A percentile compares a stretch with the other conserved stretches of the same genome.
Evolutionary conservation across 805 yeast species (phyloP).

Genomic region (Ogataea siamensis): DNA sequence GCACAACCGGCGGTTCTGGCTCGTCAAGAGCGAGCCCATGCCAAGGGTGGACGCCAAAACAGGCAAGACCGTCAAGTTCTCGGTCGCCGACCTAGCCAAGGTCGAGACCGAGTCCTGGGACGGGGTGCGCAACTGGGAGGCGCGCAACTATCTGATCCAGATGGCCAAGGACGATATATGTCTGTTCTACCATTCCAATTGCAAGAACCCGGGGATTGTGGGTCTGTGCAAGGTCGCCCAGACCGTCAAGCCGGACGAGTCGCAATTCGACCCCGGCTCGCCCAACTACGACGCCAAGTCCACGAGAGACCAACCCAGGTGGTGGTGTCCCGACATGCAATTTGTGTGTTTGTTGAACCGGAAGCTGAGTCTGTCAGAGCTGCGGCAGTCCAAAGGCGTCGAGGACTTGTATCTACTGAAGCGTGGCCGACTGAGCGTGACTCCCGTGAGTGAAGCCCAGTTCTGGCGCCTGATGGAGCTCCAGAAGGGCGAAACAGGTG

Average conservation of each 20-base stretch:
- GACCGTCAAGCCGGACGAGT: conserved; percentile 39
- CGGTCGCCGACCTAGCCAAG: conserved; percentile 41
- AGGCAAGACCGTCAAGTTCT: conserved; percentile 48
- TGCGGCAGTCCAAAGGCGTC: conserved; percentile 35
- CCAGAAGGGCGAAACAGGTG: conserved; percentile 28
- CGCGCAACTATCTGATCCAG: conserved; percentile 46
- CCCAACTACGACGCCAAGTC: conserved; percentile 50
- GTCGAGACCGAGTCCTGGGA: conserved; percentile 50
- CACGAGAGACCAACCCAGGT: conserved; percentile 40
- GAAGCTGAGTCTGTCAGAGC: conserved; percentile 40
- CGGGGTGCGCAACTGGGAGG: conserved; percentile 60
- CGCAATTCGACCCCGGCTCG: conserved; percentile 41
- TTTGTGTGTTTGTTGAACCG: conserved; percentile 43
- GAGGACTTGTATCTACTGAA: conserved; percentile 44
- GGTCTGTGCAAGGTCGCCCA: conserved; percentile 42
- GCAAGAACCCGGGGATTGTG: conserved; percentile 53
- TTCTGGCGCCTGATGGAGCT: conserved; percentile 39
- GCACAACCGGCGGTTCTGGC: conserved; percentile 43
- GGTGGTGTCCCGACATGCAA: conserved; percentile 57
- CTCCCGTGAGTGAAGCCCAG: conserved; percentile 45
- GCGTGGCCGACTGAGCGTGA: conserved; percentile 50
- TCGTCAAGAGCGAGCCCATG: conserved; percentile 55
- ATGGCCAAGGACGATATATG: conserved; percentile 49
- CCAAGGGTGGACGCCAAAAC: conserved; percentile 45
- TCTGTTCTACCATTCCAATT: conserved; percentile 56